A percentile compares a stretch with the other conserved stretches of the same genome.
Conservation (phyloP, 2,329 filamentous ascomycete genomes). For the Xylariaceae sp. region DNA sequence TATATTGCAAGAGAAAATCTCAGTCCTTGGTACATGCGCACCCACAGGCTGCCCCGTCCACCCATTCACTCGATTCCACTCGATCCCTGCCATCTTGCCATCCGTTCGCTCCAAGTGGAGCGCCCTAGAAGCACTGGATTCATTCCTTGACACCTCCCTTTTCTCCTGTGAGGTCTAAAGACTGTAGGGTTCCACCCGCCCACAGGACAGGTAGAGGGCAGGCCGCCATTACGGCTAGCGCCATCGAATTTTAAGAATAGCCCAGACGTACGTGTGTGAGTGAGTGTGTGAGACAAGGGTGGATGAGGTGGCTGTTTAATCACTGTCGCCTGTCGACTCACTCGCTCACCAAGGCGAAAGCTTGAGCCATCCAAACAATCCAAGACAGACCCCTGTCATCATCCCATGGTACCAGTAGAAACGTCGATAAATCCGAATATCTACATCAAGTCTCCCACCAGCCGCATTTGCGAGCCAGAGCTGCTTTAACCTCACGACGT, state of each 20-base stretch:
- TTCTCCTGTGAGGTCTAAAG: constrained; percentile 9
- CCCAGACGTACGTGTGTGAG: constrained; percentile 39
- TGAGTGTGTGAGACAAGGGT: constrained; percentile 41
- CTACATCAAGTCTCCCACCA: constrained; percentile 37
- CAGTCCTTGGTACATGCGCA: constrained; percentile 35
- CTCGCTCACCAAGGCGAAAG: constrained; percentile 24
- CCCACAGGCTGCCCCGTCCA: constrained; percentile 27
- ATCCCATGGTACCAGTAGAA: no score
- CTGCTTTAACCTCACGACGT: constrained; percentile 20
- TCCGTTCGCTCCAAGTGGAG: constrained; percentile 27
- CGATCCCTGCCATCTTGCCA: constrained; percentile 24
- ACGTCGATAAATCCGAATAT: constrained; percentile 40
- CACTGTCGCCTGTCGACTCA: constrained; percentile 26
- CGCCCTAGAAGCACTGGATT: constrained; percentile 41
- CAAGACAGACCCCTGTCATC: constrained; percentile 37
- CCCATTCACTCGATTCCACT: constrained; percentile 30
- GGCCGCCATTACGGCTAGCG: constrained; percentile 42
- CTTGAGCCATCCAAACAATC: constrained; percentile 43
- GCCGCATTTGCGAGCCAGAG: constrained; percentile 29
- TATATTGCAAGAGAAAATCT: constrained; percentile 52
- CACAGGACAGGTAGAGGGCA: constrained; percentile 28
- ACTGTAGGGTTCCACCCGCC: constrained; percentile 22
- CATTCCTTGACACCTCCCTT: constrained; percentile 34
- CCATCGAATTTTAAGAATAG: constrained; percentile 45
- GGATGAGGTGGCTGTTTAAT: constrained; percentile 37